A percentile compares a stretch with the other conserved stretches of the same genome.
These are phyloP conservation scores for Rhodotorula diobovata DNA, from an alignment of 768 basidiomycete species.

Conservation along the genomic window DNA sequence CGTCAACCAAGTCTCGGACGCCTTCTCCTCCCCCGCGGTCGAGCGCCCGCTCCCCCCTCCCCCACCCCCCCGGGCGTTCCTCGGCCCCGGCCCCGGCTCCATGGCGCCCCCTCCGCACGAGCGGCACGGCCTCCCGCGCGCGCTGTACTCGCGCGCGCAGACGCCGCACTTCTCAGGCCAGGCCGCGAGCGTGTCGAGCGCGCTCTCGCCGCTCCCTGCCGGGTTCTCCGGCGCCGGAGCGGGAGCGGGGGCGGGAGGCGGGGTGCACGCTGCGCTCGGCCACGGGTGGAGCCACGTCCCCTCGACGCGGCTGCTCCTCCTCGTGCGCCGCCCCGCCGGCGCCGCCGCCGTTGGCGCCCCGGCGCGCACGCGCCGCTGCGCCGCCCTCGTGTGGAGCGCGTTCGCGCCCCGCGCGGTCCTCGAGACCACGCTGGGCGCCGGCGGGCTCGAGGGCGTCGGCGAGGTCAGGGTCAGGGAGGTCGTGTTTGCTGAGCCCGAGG, in stretches of 20 bases:
- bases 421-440: slow-evolving; percentile 13
- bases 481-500: neutral
- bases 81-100: neutral
- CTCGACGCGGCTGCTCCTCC: slow-evolving; percentile 13
- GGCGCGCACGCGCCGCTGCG: neutral
- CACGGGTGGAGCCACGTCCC: slow-evolving; percentile 27
- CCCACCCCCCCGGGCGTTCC: slow-evolving; percentile 4
- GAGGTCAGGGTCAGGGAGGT: neutral
- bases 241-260: neutral
- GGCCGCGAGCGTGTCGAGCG: neutral
- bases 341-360: neutral
- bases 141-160: slow-evolving; percentile 28
- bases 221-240: neutral
- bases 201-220: neutral
- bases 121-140: slow-evolving; percentile 15
- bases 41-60: slow-evolving; percentile 8
- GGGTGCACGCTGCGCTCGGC: slow-evolving; percentile 23
- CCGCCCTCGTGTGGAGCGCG: slow-evolving; percentile 26
- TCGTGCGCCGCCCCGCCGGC: neutral
- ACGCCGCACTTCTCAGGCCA: slow-evolving; percentile 18
- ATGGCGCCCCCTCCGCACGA: slow-evolving; percentile 6
- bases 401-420: slow-evolving; percentile 17
- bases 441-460: slow-evolving; percentile 9
- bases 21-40: slow-evolving; percentile 51
- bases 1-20: slow-evolving; percentile 82